Evolutionary conservation across 2,329 filamentous ascomycete species (phyloP).

Genomic region (Aureobasidium namibiae): DNA sequence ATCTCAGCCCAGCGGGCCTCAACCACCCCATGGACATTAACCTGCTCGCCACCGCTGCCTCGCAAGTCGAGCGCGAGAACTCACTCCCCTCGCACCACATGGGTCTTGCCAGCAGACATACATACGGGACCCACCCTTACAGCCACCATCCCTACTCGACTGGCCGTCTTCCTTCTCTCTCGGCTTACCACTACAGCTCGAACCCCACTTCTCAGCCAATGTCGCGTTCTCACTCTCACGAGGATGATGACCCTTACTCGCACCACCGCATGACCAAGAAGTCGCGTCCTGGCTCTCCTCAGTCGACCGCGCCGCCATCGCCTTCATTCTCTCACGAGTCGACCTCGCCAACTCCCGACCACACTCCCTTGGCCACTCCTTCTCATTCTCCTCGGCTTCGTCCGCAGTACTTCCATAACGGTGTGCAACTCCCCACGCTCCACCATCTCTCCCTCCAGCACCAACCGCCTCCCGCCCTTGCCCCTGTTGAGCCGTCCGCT

Average conservation of each 20-base stretch:
- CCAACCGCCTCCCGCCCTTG: slow-evolving; percentile 49
- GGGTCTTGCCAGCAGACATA: slow-evolving; percentile 22
- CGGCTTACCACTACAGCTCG: slow-evolving; percentile 58
- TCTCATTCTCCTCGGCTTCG: slow-evolving; percentile 88
- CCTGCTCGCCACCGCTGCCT: slow-evolving; percentile 60
- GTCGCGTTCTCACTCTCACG: slow-evolving; percentile 78
- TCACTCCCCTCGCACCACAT: slow-evolving; percentile 36
- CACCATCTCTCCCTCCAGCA: slow-evolving; percentile 62
- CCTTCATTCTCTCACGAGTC: slow-evolving; percentile 96
- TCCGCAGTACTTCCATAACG: slow-evolving; percentile 58
- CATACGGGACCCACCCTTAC: slow-evolving; percentile 30
- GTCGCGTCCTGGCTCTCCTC: slow-evolving; percentile 85
- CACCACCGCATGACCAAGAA: slow-evolving; percentile 74
- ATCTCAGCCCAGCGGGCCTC: slow-evolving; percentile 40
- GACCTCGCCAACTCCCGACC: slow-evolving; percentile 87
- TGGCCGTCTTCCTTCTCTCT: slow-evolving; percentile 64
- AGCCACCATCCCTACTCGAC: slow-evolving; percentile 42
- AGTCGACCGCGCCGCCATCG: slow-evolving; percentile 91
- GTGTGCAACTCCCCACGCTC: slow-evolving; percentile 79
- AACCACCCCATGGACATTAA: slow-evolving; percentile 54
- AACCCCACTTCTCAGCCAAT: slow-evolving; percentile 59
- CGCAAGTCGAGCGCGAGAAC: slow-evolving; percentile 57
- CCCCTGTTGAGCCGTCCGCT: slow-evolving; percentile 61
- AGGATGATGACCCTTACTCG: slow-evolving; percentile 71
- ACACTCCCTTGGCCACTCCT: slow-evolving; percentile 95